Percentiles rank a stretch among this genome's conserved stretches.
Evolutionary conservation across 805 yeast genomes (phyloP).

Genomic region (Wickerhamomyces subpelliculosus): DNA sequence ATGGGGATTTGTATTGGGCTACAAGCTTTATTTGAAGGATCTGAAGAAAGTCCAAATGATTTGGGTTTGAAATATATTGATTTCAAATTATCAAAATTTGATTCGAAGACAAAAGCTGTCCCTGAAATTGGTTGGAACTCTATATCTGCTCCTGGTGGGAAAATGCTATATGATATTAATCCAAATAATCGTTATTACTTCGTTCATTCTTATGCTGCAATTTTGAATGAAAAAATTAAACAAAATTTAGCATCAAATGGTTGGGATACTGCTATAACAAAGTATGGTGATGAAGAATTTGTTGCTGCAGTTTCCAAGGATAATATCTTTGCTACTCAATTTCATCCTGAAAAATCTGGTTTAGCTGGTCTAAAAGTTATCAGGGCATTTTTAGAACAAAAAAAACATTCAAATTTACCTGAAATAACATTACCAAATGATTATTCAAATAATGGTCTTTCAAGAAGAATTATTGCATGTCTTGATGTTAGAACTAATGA

Average conservation of each 20-base stretch:
- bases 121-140: conserved; percentile 98
- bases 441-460: conserved; percentile 53
- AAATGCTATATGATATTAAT: conserved; percentile 53
- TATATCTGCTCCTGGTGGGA: conserved; percentile 20
- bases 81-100: conserved; percentile 53
- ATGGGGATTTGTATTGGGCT: conserved; percentile 99
- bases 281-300: conserved; percentile 73
- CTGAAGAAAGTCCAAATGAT: conserved; percentile 64
- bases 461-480: conserved; percentile 92
- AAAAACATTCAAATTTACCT: conserved; percentile 13
- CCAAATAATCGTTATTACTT: conserved; percentile 75
- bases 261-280: conserved; percentile 71
- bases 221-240: conserved; percentile 35
- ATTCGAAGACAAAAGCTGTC: conserved; percentile 62
- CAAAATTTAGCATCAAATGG: conserved; percentile 30
- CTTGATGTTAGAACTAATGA: conserved; percentile 95
- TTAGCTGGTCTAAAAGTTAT: conserved; percentile 77
- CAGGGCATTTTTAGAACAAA: conserved; percentile 54
- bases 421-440: conserved; percentile 22
- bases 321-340: conserved; percentile 91
- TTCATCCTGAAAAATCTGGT: conserved; percentile 99
- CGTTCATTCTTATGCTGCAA: conserved; percentile 90
- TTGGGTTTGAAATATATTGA: conserved; percentile 55
- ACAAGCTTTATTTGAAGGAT: conserved; percentile 71
- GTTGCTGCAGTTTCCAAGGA: conserved; percentile 74